phyloP scores from a whole-genome alignment of 2,329 filamentous ascomycete genomes.

The Sphaerulina populicola region DNA sequence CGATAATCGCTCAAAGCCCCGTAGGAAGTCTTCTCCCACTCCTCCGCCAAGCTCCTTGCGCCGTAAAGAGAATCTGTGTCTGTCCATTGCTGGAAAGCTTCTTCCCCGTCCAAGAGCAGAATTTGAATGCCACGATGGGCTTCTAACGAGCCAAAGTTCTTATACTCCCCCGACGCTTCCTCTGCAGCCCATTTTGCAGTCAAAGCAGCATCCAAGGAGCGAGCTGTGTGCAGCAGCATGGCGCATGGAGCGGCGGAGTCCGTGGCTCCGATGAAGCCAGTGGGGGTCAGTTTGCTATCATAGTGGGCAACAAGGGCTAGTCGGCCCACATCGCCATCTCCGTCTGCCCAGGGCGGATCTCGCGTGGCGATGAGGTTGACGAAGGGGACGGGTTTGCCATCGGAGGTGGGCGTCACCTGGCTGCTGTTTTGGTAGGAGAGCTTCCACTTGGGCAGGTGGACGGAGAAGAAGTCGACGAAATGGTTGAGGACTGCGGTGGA shows the following conservation, averaged over 20 bases:
- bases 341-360: slow-evolving; percentile 72
- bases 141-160: slow-evolving; percentile 47
- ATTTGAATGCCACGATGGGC: slow-evolving; percentile 81
- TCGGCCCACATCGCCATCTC: slow-evolving; percentile 62
- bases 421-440: slow-evolving; percentile 86
- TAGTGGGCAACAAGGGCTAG: slow-evolving; percentile 90
- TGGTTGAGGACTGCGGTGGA: slow-evolving; percentile 66
- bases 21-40: slow-evolving; percentile 67
- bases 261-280: slow-evolving; percentile 85
- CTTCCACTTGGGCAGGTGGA: slow-evolving; percentile 67
- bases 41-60: slow-evolving; percentile 63
- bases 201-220: slow-evolving; percentile 69
- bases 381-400: slow-evolving; percentile 66
- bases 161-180: slow-evolving; percentile 42
- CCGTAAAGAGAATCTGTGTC: slow-evolving; percentile 81
- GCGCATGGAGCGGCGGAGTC: slow-evolving; percentile 93
- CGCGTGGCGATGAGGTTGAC: slow-evolving; percentile 76
- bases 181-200: slow-evolving; percentile 74
- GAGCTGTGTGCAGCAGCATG: slow-evolving; percentile 78
- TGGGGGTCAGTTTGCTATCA: slow-evolving; percentile 70
- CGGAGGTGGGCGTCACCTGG: slow-evolving; percentile 67
- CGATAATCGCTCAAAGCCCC: slow-evolving; percentile 65
- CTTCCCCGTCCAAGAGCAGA: slow-evolving; percentile 83
- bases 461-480: slow-evolving; percentile 72
- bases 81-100: slow-evolving; percentile 78